A percentile compares a stretch with the other conserved stretches of the same genome.
Evolutionary conservation across 78 protist genomes (phyloP).

Genomic region (Dictyostelium capitatum): DNA sequence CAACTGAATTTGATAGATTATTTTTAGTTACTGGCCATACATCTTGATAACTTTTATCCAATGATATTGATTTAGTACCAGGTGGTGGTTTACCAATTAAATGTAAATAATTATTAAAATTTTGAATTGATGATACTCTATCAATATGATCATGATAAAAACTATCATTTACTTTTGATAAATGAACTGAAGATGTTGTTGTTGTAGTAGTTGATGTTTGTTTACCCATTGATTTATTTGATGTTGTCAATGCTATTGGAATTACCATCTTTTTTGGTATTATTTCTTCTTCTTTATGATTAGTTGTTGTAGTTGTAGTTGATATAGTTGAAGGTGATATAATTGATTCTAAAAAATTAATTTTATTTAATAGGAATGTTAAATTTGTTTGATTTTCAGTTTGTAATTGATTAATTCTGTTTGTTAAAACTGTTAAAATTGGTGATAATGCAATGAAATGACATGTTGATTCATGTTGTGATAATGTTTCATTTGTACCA

Average conservation of each 20-base stretch:
- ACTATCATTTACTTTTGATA: too few species aligned
- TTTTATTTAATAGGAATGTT: not conserved
- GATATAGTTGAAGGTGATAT: not conserved
- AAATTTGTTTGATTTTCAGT: not conserved
- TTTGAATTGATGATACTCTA: not conserved
- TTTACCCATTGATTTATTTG: too few species aligned
- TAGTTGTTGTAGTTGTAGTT: not conserved
- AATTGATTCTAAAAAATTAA: not conserved
- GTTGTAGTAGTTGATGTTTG: not conserved
- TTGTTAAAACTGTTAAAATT: not conserved
- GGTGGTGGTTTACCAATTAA: not conserved
- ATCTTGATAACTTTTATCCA: not conserved
- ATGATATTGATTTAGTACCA: not conserved
- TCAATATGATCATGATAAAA: not conserved
- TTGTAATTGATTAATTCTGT: not conserved
- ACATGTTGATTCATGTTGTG: not conserved
- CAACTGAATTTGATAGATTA: not conserved
- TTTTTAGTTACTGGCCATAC: not conserved
- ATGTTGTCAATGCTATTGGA: too few species aligned
- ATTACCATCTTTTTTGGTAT: too few species aligned
- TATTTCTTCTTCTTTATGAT: not conserved
- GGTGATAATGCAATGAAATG: constrained; percentile 2
- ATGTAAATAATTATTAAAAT: not conserved
- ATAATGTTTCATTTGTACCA: not conserved
- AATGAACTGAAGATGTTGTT: not conserved